Evolutionary conservation across 148 eudicot species (phyloP), one percentile per base, ranked within the genome.

Genomic region (Talinum fruticosum): DNA sequence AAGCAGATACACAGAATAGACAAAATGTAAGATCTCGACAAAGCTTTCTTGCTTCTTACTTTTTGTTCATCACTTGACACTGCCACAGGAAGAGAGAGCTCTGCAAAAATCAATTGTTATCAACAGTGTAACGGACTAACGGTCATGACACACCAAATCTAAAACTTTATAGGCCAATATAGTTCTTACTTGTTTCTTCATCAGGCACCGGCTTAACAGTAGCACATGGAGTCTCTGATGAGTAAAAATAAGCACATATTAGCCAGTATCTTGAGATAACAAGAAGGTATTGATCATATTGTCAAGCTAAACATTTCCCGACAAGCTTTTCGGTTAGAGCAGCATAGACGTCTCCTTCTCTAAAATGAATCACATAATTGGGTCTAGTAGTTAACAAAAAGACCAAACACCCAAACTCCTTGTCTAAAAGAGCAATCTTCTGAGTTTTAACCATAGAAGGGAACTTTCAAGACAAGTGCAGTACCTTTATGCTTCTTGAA

Each of bases 401-500:
- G 41, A 68, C 5, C n/a, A n/a, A n/a, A n/a, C n/a, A n/a, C n/a
- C n/a, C n/a, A n/a, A n/a, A n/a, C n/a, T n/a, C n/a, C n/a, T n/a
- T n/a, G n/a, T n/a, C n/a, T n/a, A n/a, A n/a, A n/a, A n/a, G n/a
- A n/a, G n/a, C n/a, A n/a, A 47, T n/a, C 16, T 6, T 33, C n/a
- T 32, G 32, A 16, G 19, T 53, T 71, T 1, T 8, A 36, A 69
- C 18, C 2, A 6, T 15, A 75, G 41, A 54, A 28, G 53, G 75
- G 15, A n/a, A 41, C 65, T 3, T 26, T 29, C 30, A 34, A 81
- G n/a, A 72, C n/a, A n/a, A n/a, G n/a, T n/a, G n/a, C n/a, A n/a
- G n/a, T 80, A 91, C 96, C 96, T 91, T 91, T 91, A 79, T 92
- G 93, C 70, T 88, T 87, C 87, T 92, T 90, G 89, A 84, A 92